A percentile compares a stretch with the other conserved stretches of the same genome.
Conservation (phyloP, 2,329 filamentous ascomycete species). For the Cercospora sesami region DNA sequence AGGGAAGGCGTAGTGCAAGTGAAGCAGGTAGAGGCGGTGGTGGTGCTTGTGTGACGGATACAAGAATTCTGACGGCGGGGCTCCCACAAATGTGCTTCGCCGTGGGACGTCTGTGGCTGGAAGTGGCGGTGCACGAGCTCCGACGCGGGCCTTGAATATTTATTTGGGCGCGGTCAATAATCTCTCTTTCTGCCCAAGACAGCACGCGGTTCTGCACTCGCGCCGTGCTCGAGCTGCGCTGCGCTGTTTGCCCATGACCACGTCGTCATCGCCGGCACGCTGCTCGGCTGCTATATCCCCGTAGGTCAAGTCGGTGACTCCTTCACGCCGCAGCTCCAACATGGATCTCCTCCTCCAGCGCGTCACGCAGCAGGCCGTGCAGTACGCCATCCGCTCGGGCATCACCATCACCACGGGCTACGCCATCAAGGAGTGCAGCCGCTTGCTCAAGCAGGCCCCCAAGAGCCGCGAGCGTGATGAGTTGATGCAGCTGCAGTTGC, state of each 20-base stretch:
- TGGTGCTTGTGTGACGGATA: neutral
- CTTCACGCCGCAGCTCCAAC: neutral
- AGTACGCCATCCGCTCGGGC: slow-evolving; percentile 86
- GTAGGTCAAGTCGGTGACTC: slow-evolving; percentile 2
- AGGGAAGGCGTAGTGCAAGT: neutral
- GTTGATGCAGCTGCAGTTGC: slow-evolving; percentile 68
- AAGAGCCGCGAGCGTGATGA: slow-evolving; percentile 69
- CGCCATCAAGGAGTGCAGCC: slow-evolving; percentile 77
- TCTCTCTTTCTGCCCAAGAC: neutral
- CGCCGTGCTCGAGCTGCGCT: neutral
- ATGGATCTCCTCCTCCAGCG: slow-evolving; percentile 73
- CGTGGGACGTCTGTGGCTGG: neutral
- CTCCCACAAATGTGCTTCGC: neutral
- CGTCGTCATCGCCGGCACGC: neutral
- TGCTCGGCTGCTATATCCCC: neutral
- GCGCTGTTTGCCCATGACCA: neutral
- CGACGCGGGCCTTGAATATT: neutral
- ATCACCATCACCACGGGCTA: slow-evolving; percentile 82
- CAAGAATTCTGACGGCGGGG: neutral
- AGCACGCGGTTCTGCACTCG: neutral
- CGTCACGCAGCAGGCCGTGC: slow-evolving; percentile 78
- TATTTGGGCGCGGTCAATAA: neutral
- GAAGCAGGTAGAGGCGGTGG: neutral
- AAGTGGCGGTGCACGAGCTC: neutral
- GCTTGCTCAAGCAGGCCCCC: slow-evolving; percentile 72